phyloP scores from a whole-genome alignment of 495 filamentous ascomycete species.

The Massariosphaeria phaeospora region DNA sequence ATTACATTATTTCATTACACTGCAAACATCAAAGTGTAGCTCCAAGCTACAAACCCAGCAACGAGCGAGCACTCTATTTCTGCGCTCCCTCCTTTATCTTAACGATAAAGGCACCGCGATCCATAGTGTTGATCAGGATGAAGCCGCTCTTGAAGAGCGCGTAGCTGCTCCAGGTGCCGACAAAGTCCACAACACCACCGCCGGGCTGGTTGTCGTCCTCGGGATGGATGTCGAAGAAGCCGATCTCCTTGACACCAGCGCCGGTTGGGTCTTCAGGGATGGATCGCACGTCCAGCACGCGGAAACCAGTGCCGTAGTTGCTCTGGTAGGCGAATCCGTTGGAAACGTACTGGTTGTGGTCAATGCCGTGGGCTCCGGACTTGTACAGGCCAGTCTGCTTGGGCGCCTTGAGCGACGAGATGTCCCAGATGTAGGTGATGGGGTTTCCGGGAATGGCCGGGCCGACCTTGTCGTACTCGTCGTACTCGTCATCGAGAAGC shows the following conservation, averaged over 20 bases:
- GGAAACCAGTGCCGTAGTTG: constrained; percentile 56
- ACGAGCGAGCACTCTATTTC: too few species aligned
- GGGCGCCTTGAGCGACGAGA: constrained; percentile 28
- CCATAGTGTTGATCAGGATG: constrained; percentile 57
- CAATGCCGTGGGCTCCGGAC: constrained; percentile 48
- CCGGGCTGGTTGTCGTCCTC: constrained; percentile 50
- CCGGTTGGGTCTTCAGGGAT: constrained; percentile 54
- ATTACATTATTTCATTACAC: too few species aligned
- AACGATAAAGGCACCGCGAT: constrained; percentile 54
- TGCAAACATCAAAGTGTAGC: too few species aligned
- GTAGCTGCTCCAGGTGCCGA: constrained; percentile 56
- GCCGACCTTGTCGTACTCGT: constrained; percentile 49
- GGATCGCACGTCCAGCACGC: constrained; percentile 52
- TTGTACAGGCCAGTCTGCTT: constrained; percentile 54
- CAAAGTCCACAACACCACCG: constrained; percentile 50
- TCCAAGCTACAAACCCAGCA: too few species aligned
- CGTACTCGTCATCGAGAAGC: constrained; percentile 58
- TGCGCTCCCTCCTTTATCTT: constrained; percentile 17
- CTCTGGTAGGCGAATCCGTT: constrained; percentile 52
- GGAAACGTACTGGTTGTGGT: constrained; percentile 60
- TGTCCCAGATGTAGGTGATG: constrained; percentile 37
- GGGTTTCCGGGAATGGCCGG: constrained; percentile 25
- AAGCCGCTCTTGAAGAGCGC: constrained; percentile 54
- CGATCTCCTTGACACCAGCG: constrained; percentile 47
- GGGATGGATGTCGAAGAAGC: constrained; percentile 57